Evolutionary conservation across 495 filamentous ascomycete genomes (phyloP), one percentile per base, ranked within the genome.

Genomic region (Neurospora sp.): DNA sequence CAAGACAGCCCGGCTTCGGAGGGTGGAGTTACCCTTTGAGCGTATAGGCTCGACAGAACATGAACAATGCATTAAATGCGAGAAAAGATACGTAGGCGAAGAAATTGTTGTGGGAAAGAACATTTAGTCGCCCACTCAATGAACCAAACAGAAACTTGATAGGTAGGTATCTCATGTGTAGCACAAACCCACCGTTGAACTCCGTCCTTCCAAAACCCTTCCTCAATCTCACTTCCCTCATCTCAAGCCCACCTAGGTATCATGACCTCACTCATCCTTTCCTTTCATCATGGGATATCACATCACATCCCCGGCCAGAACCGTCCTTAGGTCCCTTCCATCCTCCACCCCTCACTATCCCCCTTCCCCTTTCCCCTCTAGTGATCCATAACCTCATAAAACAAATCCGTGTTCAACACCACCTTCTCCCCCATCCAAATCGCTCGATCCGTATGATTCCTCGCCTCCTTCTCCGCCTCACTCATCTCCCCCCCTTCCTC

Each of bases 371-470:
- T 16, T 35, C 35, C 35, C 35, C 35, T 35, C 2, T 7, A 61
- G 8, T 17, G 53, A 17, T 61, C 53, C 53, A 61, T 61, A 68
- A 77, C 76, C 22, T 74, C 69, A 75, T 85, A 86, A 73, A 96
- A 92, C 17, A 89, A 1, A 39, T 82, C 84, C 69, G 90, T 79
- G 82, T 96, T 90, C 77, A 97, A 77, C 16, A 91, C 88, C 35
- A 93, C 76, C 70, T 85, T 83, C 71, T 93, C 88, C 6, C 94
- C 94, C 85, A 97, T 84, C 94, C 94, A 97, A 35, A 90, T 93
- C 40, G 93, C 93, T 37, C 91, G 79, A 77, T 95, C 89, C 0
- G 91, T 92, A 78, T 96, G 93, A 79, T 88, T 86, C 48, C 84
- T 75, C 75, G 88, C 81, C 38, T 89, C 90, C 68, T 89, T 84